phyloP scores from a whole-genome alignment of 1,284 basidiomycete genomes.

The Trichosporon sp. region DNA sequence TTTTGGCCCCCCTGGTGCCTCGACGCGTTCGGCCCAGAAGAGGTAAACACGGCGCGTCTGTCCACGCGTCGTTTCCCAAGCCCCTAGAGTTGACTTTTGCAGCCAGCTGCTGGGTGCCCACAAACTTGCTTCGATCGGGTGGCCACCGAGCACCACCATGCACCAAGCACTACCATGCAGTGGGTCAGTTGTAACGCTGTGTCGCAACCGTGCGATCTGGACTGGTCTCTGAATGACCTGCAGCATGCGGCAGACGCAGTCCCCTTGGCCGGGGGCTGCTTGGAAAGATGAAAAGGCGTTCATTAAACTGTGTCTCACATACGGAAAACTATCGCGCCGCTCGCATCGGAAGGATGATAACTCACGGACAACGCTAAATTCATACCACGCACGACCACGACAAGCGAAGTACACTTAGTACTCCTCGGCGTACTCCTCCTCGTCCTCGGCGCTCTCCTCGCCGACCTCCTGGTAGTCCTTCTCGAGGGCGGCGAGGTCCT shows the following conservation, averaged over 20 bases:
- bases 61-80: background rate
- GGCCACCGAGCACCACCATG: too few species aligned
- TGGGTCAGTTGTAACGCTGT: too few species aligned
- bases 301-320: slow-evolving; percentile 15
- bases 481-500: slow-evolving; percentile 95
- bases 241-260: too few species aligned
- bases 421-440: slow-evolving; percentile 13
- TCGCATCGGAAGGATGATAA: background rate
- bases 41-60: background rate
- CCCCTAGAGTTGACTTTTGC: too few species aligned
- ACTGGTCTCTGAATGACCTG: too few species aligned
- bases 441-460: slow-evolving; percentile 13
- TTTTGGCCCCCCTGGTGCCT: background rate
- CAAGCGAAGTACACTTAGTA: background rate
- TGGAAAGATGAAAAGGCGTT: background rate
- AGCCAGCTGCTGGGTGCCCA: too few species aligned
- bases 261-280: too few species aligned
- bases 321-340: background rate
- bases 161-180: too few species aligned
- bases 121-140: too few species aligned
- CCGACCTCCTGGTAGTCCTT: slow-evolving; percentile 97
- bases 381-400: background rate
- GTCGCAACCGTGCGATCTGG: too few species aligned
- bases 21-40: background rate
- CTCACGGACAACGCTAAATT: background rate